phyloP scores from a whole-genome alignment of 1,284 basidiomycete species.

The Austroboletus niveus region DNA sequence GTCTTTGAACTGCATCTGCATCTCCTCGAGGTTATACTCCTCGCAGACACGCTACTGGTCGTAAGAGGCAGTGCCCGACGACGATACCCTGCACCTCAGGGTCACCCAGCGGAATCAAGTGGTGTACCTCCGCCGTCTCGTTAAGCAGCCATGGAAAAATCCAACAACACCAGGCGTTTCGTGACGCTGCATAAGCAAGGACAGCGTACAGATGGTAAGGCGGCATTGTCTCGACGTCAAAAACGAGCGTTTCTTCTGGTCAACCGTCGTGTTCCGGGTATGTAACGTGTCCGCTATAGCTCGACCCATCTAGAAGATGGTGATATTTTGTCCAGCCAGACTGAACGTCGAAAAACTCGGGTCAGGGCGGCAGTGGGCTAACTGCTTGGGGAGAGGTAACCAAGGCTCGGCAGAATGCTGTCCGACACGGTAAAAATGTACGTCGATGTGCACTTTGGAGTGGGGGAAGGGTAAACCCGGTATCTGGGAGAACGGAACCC shows the following conservation, averaged over 20 bases:
- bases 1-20: conserved; percentile 82
- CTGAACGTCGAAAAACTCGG: conserved; percentile 24
- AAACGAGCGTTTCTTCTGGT: conserved; percentile 76
- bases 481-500: conserved; percentile 79
- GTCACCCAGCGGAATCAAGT: no score
- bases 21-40: conserved; percentile 68
- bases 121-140: no score
- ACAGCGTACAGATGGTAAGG: no score
- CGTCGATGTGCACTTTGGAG: conserved; percentile 80
- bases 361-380: no score
- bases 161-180: no score
- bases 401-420: conserved; percentile 76
- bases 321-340: conserved; percentile 85
- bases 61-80: conserved; percentile 91
- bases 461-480: conserved; percentile 78
- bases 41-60: conserved; percentile 84
- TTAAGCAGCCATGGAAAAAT: no score
- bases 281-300: conserved; percentile 61
- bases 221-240: conserved; percentile 83
- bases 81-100: conserved; percentile 44
- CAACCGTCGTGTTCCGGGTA: conserved; percentile 58
- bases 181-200: no score
- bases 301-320: conserved; percentile 60
- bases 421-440: conserved; percentile 89
- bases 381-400: conserved; percentile 36